Base-by-base conservation (phyloP, 371 early-diverging fungal genomes). In the Blakeslea trispora region DNA sequence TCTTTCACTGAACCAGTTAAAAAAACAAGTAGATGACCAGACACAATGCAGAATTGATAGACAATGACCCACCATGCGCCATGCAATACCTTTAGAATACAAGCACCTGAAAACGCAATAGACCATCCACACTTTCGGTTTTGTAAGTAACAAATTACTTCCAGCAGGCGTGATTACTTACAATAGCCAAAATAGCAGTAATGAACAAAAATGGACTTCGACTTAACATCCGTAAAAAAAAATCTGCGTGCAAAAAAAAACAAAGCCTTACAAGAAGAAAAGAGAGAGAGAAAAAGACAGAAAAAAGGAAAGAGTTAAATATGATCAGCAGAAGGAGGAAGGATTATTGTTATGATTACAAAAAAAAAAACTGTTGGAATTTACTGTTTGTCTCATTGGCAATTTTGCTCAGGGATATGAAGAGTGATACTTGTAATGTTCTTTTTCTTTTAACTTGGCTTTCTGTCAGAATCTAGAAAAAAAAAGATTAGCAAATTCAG, bases 21-120 rank as follows among this genome's bases (percentile, higher is more conserved):
- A 40, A 75, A 66, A 5, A 67, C 19, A 17, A 59, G 22, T 11
- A 57, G 44, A 23, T 59, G 53, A 15, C 65, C 68, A 11, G 55
- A 6, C 1, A 63, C 55, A 28, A 78, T 56, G 17, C 60, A 35
- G 5, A 69, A 46, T 54, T 78, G 67, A 57, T 71, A 78, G 1
- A 69, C 41, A 9, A 78, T 61, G 14, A 78, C 59, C 78, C 78
- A 78, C 78, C 78, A 78, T 24, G 73, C 75, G 2, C 75, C 75
- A 34, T 72, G 48, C n/a, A 75, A 45, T 3, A 64, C 65, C 43
- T 71, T 66, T 15, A 78, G 42, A 34, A 61, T 51, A 48, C 68
- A 68, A 8, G 73, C 78, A 15, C 71, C 73, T 22, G 61, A 58
- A 45, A 78, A 71, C 11, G 75, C 62, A 34, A 66, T 51, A 15